Conservation (phyloP, 2,329 filamentous ascomycete genomes). For the Hymenoscyphus occultus region DNA sequence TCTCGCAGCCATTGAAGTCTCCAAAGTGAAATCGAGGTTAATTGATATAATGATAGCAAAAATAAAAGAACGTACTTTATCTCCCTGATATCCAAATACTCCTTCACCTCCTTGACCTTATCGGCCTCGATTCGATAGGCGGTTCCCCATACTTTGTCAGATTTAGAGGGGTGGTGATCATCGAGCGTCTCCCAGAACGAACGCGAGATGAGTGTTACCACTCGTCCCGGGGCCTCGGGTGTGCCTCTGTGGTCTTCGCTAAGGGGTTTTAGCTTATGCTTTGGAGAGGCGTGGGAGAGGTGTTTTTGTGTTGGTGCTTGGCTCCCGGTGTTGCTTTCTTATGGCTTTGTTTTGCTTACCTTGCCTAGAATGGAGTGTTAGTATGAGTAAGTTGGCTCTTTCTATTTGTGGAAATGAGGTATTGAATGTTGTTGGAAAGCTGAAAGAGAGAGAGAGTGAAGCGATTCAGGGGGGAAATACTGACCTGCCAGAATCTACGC, state of each 20-base stretch:
- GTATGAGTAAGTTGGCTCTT: background rate
- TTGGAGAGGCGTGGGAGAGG: constrained; percentile 12
- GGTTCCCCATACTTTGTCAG: constrained; percentile 79
- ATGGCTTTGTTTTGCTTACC: constrained; percentile 12
- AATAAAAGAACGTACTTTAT: constrained; percentile 57
- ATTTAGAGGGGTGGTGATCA: constrained; percentile 62
- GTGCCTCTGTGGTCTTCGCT: constrained; percentile 96
- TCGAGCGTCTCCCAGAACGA: constrained; percentile 75
- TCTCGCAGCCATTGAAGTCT: too few species aligned
- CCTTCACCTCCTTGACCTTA: constrained; percentile 75
- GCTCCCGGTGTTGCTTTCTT: constrained; percentile 16
- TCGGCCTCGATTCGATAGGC: constrained; percentile 79
- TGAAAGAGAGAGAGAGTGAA: background rate
- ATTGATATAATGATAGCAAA: too few species aligned
- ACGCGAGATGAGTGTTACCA: constrained; percentile 87
- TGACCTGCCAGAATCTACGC: constrained; percentile 93
- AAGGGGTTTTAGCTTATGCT: constrained; percentile 21
- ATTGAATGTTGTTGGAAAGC: background rate
- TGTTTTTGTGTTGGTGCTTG: background rate
- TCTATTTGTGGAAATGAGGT: background rate
- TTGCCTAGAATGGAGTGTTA: background rate
- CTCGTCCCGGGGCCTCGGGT: constrained; percentile 79
- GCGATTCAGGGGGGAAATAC: constrained; percentile 12
- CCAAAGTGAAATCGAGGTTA: too few species aligned
- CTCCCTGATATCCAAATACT: constrained; percentile 92